Base-by-base conservation (phyloP, 345 rosid genomes). In the Isatis tinctoria region DNA sequence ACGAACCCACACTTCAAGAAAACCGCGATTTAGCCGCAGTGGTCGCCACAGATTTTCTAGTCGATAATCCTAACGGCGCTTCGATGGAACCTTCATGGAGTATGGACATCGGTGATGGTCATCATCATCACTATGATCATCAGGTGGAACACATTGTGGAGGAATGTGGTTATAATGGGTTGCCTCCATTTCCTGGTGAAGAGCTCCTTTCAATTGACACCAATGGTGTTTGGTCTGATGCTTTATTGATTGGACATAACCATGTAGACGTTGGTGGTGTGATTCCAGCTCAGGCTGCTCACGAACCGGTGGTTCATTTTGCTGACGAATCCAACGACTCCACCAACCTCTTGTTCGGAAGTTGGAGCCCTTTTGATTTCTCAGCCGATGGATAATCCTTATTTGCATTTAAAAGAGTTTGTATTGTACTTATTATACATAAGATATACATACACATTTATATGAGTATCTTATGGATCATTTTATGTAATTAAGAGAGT, bases 121-220 rank as follows among this genome's bases (percentile, higher is more conserved):
- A 70, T 61, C 58, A 67, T 59, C 64, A 69, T 56, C 60, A 28
- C 40, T 57, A 32, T 57, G 61, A 32, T 0, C 60, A 56, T 44
- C 80, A 63, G 4, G 74, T 68, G 48, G 79, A 68, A 61, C 70
- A 65, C 26, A 51, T 27, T 72, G 80, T 77, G 11, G 64, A 77
- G 33, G 81, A 66, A 72, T 72, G 77, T 72, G 58, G 69, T 60
- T 66, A 65, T 32, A 76, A 70, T 77, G 73, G 73, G 3, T 66
- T 77, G 73, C 81, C 81, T 77, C 81, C 81, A 0, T 77, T 77
- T 51, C 81, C 81, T 52, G 81, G 81, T 66, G 81, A 77, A 72
- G 81, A 77, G 64, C 76, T 77, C 49, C 57, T 77, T 11, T 51
- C 81, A 66, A 20, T 58, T 22, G 77, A 71, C 33, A 51, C 45